Evolutionary conservation across 495 filamentous ascomycete genomes (phyloP), one percentile per base, ranked within the genome.

Genomic region (Penicillium longicatenatum): DNA sequence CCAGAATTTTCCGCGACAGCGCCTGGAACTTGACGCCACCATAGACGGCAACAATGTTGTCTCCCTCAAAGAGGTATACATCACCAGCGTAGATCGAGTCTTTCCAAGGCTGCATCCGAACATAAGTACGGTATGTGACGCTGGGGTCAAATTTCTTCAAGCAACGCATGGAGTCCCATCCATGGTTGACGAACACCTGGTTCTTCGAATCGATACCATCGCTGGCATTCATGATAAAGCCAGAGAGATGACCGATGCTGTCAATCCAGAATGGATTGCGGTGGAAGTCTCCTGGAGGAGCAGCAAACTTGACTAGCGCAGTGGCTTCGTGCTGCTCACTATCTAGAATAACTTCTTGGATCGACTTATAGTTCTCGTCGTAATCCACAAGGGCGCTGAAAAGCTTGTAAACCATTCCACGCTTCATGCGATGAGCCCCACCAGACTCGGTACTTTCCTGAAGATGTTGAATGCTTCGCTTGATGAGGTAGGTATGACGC

Each of bases 191-290:
- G 65, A 84, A 93, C 30, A 90, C 86, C 44, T 85, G 76, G 54
- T 89, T 84, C 55, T 84, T 83, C 0, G 85, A 86, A 60, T 92
- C 86, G 3, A 86, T 81, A 21, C 80, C 82, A 64, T 91, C 89
- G 54, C 85, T 91, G 14, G 83, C 89, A 65, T 93, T 93, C 74
- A 91, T 86, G 58, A 88, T 86, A 70, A 94, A 93, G 17, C 90
- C 90, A 10, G 87, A 86, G 30, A 89, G 77, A 62, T 78, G 75
- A n/a, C 69, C 72, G 46, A 77, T 70, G 44, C 84, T 87, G 67
- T 92, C 89, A 45, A 91, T 89, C 80, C 86, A 90, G 70, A 86
- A 88, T 2, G 89, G 89, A 51, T 83, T 82, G 54, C 84, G 84
- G 55, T 81, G 75, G 72, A 84, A 92, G 54, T 79, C 84, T 45